These are phyloP conservation scores for Peziza echinospora DNA, from an alignment of 495 filamentous ascomycete genomes.

Conservation along the genomic window DNA sequence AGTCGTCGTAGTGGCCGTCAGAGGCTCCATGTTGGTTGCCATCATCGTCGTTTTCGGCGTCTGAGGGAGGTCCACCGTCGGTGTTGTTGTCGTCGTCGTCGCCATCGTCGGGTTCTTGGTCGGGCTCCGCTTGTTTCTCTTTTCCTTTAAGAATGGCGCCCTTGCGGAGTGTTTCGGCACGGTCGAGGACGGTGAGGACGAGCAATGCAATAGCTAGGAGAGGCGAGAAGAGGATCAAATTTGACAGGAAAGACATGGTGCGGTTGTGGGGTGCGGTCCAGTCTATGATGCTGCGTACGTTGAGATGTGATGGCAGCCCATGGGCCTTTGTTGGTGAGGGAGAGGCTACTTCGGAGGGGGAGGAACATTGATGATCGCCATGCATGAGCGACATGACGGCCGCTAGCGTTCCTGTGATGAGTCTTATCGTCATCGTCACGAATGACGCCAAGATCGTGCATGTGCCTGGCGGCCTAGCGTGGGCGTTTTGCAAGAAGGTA, in stretches of 20 bases:
- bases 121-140: background rate
- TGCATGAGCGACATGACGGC: too few relatives aligned
- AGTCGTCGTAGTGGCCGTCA: background rate
- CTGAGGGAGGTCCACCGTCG: background rate
- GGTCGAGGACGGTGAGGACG: conserved; percentile 15
- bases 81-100: background rate
- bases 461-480: too few relatives aligned
- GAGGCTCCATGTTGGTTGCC: background rate
- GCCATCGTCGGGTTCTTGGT: background rate
- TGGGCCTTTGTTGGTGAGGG: too few relatives aligned
- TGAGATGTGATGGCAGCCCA: too few relatives aligned
- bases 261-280: too few relatives aligned
- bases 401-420: too few relatives aligned
- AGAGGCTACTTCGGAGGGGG: too few relatives aligned
- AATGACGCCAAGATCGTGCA: too few relatives aligned
- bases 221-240: conserved; percentile 15
- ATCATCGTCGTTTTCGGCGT: background rate
- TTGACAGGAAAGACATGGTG: conserved; percentile 11
- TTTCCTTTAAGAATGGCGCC: conserved; percentile 1
- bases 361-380: too few relatives aligned
- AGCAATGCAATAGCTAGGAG: conserved; percentile 9
- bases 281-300: too few relatives aligned
- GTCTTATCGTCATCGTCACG: too few relatives aligned
- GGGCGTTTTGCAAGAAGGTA: too few relatives aligned
- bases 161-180: conserved; percentile 5